Evolutionary conservation across 805 yeast species (phyloP), one percentile per base, ranked within the genome.

Genomic region (Metschnikowia bowlesiae): DNA sequence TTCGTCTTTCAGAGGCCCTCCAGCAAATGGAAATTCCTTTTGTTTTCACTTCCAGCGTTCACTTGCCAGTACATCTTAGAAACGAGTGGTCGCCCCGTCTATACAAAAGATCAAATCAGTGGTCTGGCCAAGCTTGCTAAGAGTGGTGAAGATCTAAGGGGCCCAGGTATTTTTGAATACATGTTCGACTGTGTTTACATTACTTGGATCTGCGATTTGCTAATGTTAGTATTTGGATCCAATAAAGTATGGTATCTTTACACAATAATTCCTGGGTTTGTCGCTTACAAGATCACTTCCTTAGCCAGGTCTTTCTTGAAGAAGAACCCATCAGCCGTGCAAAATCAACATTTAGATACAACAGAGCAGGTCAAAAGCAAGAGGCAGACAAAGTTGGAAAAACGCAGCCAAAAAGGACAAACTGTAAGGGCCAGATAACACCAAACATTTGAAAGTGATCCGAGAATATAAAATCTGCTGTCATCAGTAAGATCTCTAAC

Each of bases 101-200:
- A 70, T 60, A 67, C 71, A 13, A 61, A 58, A 1, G 76, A 76
- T 41, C 47, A 48, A 5, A 47, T 49, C 22, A 76, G 77, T 2
- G 63, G 63, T 4, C 51, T 46, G 10, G 42, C 16, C 29, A 73
- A 74, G 47, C 68, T 85, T 44, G 61, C 77, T 2, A 67, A 65
- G 10, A 64, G 86, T 1, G 92, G 91, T 2, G 79, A 76, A 31
- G 87, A 87, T 58, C 73, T 86, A 51, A 66, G 66, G 49, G 87
- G 80, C 52, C 61, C 66, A 3, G 94, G 94, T 0, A 70, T 87
- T 38, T 83, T 83, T 36, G 92, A 87, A 65, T 85, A 83, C 69
- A 68, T 85, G 73, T 83, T 83, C 61, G 94, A 87, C 61, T 64
- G 85, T 10, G 69, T 87, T 52, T 86, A 86, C 61, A 64, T 86